Percentiles rank a stretch among this genome's conserved stretches.
phyloP scores from a whole-genome alignment of 208 protist genomes.

The Leishmania mexicana region DNA sequence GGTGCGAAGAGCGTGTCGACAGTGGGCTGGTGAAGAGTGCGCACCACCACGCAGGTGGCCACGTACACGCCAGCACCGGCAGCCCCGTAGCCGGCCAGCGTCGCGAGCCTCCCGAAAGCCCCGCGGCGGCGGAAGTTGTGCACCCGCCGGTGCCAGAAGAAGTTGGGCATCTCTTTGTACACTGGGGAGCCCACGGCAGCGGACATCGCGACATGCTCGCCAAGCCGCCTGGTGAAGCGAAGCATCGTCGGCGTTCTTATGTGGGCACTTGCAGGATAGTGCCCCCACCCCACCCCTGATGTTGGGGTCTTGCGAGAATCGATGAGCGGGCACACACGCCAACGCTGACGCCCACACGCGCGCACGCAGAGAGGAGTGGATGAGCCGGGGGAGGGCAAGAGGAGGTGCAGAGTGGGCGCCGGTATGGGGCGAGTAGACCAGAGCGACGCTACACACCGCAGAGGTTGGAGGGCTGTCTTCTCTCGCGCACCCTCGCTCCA shows the following conservation, averaged over 20 bases:
- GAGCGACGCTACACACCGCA: not conserved
- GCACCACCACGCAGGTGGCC: constrained; percentile 39
- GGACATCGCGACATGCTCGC: constrained; percentile 21
- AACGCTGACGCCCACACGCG: not conserved
- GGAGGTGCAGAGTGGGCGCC: not conserved
- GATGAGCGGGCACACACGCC: not conserved
- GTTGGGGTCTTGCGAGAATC: not conserved
- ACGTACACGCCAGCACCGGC: constrained; percentile 36
- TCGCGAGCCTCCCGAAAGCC: constrained; percentile 21
- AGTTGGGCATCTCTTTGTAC: not conserved
- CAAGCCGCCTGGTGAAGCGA: constrained; percentile 5
- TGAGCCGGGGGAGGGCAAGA: not conserved
- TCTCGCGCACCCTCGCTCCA: not conserved
- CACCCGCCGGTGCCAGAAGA: constrained; percentile 27
- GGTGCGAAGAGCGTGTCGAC: constrained; percentile 46
- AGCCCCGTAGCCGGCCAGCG: constrained; percentile 16
- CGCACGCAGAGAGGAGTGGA: not conserved
- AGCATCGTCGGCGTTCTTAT: not conserved
- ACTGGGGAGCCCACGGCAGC: constrained; percentile 10
- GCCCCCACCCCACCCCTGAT: not conserved
- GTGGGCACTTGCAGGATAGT: not conserved
- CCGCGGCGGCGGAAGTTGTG: constrained; percentile 24
- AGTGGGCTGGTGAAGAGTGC: constrained; percentile 29
- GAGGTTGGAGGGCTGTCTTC: not conserved
- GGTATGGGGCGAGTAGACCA: not conserved